Conservation (phyloP, 225 moss, liverwort and hornwort genomes). For the Straminergon stramineum region DNA sequence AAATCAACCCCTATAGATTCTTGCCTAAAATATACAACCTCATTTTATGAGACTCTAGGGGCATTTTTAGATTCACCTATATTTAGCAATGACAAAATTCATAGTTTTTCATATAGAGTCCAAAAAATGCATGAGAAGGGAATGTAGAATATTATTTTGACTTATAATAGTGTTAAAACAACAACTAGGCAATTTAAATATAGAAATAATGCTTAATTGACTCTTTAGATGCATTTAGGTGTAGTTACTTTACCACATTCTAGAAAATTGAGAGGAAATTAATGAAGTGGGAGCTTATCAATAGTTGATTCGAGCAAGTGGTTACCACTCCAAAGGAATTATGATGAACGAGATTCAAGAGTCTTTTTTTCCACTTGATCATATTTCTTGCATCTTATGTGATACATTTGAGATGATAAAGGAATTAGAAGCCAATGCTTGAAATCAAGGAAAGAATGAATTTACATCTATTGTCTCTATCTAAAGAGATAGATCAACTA, state of each 20-base stretch:
- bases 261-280: neutral
- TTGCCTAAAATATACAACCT: neutral
- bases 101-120: accelerated
- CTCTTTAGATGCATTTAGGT: neutral
- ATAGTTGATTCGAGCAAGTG: neutral
- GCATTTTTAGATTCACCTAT: accelerated
- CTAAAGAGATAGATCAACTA: neutral
- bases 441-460: neutral
- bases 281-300: neutral
- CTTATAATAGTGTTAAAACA: neutral
- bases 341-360: neutral
- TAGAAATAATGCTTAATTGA: neutral
- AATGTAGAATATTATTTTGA: neutral
- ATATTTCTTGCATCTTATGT: neutral
- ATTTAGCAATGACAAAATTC: neutral
- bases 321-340: neutral
- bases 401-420: neutral
- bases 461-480: neutral
- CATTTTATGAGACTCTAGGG: accelerated
- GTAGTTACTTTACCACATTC: neutral
- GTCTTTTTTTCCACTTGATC: neutral
- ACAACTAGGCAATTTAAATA: neutral
- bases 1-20: neutral
- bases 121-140: neutral
- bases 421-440: neutral